These are phyloP conservation scores for Lathyrus aphaca DNA, from an alignment of 306 rosid species.

Conservation along the genomic window DNA sequence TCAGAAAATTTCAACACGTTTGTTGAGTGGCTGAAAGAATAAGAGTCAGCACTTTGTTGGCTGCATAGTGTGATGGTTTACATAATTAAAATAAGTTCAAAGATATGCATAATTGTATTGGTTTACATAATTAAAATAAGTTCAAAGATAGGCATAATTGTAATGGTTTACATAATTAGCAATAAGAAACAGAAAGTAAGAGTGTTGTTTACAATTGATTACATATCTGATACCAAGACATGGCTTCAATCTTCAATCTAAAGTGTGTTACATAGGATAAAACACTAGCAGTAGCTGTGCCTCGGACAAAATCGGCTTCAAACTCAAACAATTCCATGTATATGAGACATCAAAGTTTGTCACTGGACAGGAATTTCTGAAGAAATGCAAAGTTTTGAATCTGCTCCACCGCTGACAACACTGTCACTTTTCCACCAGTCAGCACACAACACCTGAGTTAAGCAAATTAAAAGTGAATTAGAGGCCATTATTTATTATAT, in stretches of 20 bases:
- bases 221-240: neutral
- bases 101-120: neutral
- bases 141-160: conserved; percentile 2
- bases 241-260: neutral
- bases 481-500: neutral
- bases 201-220: conserved; percentile 3
- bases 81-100: neutral
- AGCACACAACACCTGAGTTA: conserved; percentile 73
- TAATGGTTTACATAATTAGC: conserved; percentile 22
- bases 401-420: conserved; percentile 88
- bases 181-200: neutral
- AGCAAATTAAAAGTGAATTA: conserved; percentile 15
- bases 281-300: neutral
- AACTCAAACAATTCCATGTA: neutral
- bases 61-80: conserved; percentile 28
- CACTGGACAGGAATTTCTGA: conserved; percentile 61
- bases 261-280: neutral
- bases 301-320: conserved; percentile 40
- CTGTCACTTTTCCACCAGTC: conserved; percentile 91
- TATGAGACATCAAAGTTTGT: conserved; percentile 30
- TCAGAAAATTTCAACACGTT: conserved; percentile 38
- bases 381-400: conserved; percentile 78
- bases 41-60: conserved; percentile 32
- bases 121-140: conserved; percentile 2
- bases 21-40: conserved; percentile 46